Percentiles rank a stretch among this genome's conserved stretches.
These are phyloP conservation scores for Ophiosphaerella narmari DNA, from an alignment of 2,329 filamentous ascomycete species.

Conservation along the genomic window DNA sequence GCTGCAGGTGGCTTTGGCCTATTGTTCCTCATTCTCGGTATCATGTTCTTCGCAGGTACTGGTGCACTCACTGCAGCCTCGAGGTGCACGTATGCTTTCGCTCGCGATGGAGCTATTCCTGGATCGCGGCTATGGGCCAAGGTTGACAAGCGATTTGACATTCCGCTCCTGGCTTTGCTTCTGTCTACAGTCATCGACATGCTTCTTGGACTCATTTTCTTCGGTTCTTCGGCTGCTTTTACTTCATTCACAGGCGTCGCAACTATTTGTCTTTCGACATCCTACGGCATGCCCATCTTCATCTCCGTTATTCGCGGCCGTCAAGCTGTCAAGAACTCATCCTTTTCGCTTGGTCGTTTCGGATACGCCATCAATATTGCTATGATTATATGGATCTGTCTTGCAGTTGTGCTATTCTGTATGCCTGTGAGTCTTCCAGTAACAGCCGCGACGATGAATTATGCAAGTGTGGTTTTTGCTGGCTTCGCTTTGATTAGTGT, in stretches of 20 bases:
- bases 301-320: conserved; percentile 71
- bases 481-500: conserved; percentile 45
- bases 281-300: conserved; percentile 76
- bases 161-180: conserved; percentile 71
- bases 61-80: conserved; percentile 75
- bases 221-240: conserved; percentile 76
- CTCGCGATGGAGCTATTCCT: conserved; percentile 74
- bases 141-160: conserved; percentile 68
- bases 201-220: conserved; percentile 77
- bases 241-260: conserved; percentile 80
- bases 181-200: conserved; percentile 72
- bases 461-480: conserved; percentile 48
- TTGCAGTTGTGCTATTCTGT: conserved; percentile 75
- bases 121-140: conserved; percentile 68
- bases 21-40: conserved; percentile 75
- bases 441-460: conserved; percentile 50
- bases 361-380: conserved; percentile 70
- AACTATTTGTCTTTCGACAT: conserved; percentile 76
- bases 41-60: conserved; percentile 76
- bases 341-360: conserved; percentile 70
- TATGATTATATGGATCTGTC: conserved; percentile 71
- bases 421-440: conserved; percentile 63
- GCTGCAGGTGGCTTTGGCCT: conserved; percentile 74
- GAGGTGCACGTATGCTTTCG: conserved; percentile 76
- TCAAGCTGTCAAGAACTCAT: conserved; percentile 66